These are phyloP conservation scores for Dothiorella sarmentorum DNA, from an alignment of 2,329 filamentous ascomycete species.

Conservation along the genomic window DNA sequence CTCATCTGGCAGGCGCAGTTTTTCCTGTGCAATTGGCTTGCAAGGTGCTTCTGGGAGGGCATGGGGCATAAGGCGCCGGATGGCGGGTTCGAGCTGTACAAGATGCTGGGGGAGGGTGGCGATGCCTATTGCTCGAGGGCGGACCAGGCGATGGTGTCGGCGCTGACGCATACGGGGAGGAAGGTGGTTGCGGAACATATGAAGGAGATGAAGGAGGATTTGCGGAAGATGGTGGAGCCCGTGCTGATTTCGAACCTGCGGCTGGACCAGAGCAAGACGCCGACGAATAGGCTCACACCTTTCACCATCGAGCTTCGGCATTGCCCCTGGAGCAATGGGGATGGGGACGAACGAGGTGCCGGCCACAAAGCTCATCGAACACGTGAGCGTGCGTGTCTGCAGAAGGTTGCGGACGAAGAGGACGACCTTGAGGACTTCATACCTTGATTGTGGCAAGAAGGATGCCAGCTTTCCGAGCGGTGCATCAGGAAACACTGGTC, in stretches of 20 bases:
- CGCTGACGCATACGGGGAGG: slow-evolving; percentile 41
- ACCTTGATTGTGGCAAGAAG: neutral
- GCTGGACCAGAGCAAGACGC: slow-evolving; percentile 36
- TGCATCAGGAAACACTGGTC: too few relatives aligned
- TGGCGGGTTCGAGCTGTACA: slow-evolving; percentile 47
- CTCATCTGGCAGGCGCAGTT: slow-evolving; percentile 50
- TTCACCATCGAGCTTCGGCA: neutral
- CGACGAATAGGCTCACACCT: slow-evolving; percentile 17
- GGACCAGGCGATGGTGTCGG: slow-evolving; percentile 39
- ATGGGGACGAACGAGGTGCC: neutral
- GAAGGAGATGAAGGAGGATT: slow-evolving; percentile 40
- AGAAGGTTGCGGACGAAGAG: neutral
- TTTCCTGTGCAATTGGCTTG: slow-evolving; percentile 48
- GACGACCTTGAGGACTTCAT: slow-evolving; percentile 9
- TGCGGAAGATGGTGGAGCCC: slow-evolving; percentile 39
- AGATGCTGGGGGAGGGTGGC: slow-evolving; percentile 39
- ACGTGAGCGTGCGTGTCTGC: neutral
- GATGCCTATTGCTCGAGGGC: slow-evolving; percentile 44
- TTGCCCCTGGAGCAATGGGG: neutral
- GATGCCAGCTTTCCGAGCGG: too few relatives aligned
- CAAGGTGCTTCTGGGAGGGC: slow-evolving; percentile 39
- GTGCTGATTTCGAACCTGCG: slow-evolving; percentile 40
- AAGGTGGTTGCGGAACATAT: slow-evolving; percentile 42
- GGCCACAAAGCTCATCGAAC: neutral
- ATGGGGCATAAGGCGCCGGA: slow-evolving; percentile 40